Evolutionary conservation across 169 alveolate genomes (phyloP).

Genomic region (Perkinsus olseni): DNA sequence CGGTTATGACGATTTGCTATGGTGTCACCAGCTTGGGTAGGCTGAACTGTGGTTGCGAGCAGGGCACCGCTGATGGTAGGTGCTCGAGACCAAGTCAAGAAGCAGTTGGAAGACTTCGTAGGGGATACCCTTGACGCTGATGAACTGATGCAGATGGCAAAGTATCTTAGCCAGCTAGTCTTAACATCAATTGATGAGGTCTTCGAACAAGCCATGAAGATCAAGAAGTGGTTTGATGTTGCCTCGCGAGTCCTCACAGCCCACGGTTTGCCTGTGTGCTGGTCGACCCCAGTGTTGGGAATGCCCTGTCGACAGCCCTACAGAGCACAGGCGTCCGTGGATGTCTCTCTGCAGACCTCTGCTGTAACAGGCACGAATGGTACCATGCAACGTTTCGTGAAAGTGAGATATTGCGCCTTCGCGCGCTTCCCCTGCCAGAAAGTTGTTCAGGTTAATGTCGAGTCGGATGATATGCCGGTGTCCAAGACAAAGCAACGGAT

Average conservation of each 20-base stretch:
- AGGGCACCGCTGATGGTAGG: conserved; percentile 25
- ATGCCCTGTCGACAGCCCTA: conserved; percentile 90
- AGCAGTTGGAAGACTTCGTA: conserved; percentile 56
- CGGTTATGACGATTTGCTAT: conserved; percentile 97
- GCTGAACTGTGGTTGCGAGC: conserved; percentile 69
- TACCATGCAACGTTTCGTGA: conserved; percentile 19
- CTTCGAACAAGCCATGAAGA: conserved; percentile 82
- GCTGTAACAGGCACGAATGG: conserved; percentile 48
- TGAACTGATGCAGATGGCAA: conserved; percentile 32
- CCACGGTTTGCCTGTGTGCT: conserved; percentile 79
- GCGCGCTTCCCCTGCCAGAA: not conserved
- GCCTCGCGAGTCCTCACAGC: conserved; percentile 76
- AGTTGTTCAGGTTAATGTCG: not conserved
- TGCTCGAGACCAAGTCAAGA: conserved; percentile 58
- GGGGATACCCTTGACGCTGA: conserved; percentile 35
- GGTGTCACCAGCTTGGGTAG: conserved; percentile 85
- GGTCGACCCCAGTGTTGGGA: conserved; percentile 85
- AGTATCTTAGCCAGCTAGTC: conserved; percentile 75
- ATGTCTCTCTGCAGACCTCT: conserved; percentile 70
- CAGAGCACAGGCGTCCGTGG: conserved; percentile 54
- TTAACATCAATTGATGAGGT: conserved; percentile 82
- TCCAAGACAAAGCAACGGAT: conserved; percentile 76
- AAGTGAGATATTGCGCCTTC: not conserved
- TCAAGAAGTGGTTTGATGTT: conserved; percentile 86
- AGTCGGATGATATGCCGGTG: conserved; percentile 26